Evolutionary conservation across 2,329 filamentous ascomycete species (phyloP).

Genomic region (Cadophora sp.): DNA sequence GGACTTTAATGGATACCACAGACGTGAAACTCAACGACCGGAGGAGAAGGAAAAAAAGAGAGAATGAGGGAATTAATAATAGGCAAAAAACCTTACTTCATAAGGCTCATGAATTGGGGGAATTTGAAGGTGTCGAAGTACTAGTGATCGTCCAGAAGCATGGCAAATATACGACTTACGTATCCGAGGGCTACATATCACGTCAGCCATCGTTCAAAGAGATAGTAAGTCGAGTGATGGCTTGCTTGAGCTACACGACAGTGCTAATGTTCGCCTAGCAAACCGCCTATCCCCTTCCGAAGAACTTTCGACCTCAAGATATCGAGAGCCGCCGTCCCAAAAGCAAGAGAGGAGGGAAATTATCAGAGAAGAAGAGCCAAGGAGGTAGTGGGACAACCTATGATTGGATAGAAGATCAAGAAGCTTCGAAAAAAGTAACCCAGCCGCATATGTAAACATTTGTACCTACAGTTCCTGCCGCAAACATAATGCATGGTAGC

Average conservation of each 20-base stretch:
- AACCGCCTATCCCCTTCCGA: conserved; percentile 26
- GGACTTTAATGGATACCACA: background rate
- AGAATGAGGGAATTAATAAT: background rate
- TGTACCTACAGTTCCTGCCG: no score
- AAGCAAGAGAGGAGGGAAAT: no score
- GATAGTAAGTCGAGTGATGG: conserved; percentile 23
- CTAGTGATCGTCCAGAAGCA: conserved; percentile 24
- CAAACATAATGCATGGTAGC: no score
- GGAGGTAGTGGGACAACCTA: no score
- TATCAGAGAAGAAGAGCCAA: no score
- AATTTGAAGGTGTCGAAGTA: conserved; percentile 27
- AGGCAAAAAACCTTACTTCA: conserved; percentile 19
- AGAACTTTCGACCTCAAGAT: conserved; percentile 27
- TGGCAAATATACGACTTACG: conserved; percentile 26
- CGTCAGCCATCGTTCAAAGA: conserved; percentile 23
- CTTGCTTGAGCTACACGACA: conserved; percentile 19
- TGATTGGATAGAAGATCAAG: no score
- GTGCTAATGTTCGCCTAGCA: conserved; percentile 26
- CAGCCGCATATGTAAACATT: no score
- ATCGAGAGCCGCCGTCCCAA: conserved; percentile 18
- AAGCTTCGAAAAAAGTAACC: no score
- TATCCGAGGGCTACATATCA: conserved; percentile 19
- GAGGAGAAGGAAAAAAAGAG: conserved; percentile 19
- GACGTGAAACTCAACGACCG: conserved; percentile 13
- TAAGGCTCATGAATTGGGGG: conserved; percentile 26